Conservation (phyloP, 2,329 filamentous ascomycete species). For the Aspergillus costaricaensis region DNA sequence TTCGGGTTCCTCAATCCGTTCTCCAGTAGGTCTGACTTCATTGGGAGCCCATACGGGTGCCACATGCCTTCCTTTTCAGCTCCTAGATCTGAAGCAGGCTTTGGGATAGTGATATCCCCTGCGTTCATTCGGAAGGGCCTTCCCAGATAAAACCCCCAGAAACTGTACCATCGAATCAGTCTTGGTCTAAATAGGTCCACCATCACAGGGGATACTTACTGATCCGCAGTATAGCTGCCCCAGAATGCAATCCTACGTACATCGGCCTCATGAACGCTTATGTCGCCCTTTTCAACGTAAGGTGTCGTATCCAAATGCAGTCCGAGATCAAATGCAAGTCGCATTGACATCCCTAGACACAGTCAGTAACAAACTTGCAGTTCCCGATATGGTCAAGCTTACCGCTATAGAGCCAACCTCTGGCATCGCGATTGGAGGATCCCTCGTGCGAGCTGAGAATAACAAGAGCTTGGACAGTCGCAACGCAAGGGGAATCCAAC, state of each 20-base stretch:
- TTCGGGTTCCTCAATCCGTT: conserved; percentile 23
- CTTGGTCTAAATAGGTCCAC: not conserved
- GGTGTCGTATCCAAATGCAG: conserved; percentile 20
- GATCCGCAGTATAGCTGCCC: conserved; percentile 19
- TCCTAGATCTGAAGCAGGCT: conserved; percentile 25
- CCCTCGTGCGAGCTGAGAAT: conserved; percentile 46
- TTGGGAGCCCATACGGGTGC: conserved; percentile 23
- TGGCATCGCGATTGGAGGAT: conserved; percentile 36
- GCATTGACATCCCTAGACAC: conserved; percentile 16
- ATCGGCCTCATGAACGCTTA: conserved; percentile 19
- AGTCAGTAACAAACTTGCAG: not conserved
- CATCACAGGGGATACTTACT: conserved; percentile 14
- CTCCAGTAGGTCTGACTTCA: conserved; percentile 17
- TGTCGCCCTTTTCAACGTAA: conserved; percentile 19
- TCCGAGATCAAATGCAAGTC: conserved; percentile 20
- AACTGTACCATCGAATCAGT: conserved; percentile 7
- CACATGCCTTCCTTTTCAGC: conserved; percentile 23
- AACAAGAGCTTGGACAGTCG: conserved; percentile 47
- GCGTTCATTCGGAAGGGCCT: conserved; percentile 39
- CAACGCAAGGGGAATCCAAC: conserved; percentile 45
- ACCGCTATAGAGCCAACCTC: conserved; percentile 48
- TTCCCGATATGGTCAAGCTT: conserved; percentile 7
- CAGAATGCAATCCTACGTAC: conserved; percentile 17
- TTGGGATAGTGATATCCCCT: conserved; percentile 38
- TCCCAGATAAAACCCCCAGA: conserved; percentile 38